phyloP scores from a whole-genome alignment of 768 basidiomycete genomes.

The Kwoniella sp. region DNA sequence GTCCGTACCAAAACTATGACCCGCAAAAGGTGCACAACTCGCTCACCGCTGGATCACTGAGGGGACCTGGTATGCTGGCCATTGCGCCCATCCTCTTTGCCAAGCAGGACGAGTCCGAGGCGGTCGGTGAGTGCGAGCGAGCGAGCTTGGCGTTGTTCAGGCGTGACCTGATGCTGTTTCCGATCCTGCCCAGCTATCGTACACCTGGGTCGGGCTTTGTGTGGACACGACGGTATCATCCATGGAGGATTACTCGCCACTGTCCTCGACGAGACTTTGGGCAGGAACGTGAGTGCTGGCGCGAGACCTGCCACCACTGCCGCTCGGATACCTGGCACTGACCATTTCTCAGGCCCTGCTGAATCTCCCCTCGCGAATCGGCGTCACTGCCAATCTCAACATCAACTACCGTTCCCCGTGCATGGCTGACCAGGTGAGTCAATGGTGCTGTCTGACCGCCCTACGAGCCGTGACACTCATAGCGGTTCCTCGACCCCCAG shows the following conservation, averaged over 20 bases:
- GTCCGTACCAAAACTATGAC: conserved; percentile 68
- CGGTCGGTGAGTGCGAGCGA: conserved; percentile 58
- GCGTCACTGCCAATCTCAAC: conserved; percentile 81
- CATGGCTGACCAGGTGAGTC: conserved; percentile 74
- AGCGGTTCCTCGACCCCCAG: too few species aligned
- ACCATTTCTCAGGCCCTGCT: conserved; percentile 64
- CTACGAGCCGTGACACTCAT: too few species aligned
- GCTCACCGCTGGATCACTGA: conserved; percentile 76
- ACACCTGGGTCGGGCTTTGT: conserved; percentile 79
- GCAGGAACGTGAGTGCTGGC: conserved; percentile 60
- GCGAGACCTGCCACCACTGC: neutral
- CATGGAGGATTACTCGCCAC: conserved; percentile 92
- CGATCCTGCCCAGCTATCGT: conserved; percentile 55
- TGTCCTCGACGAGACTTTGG: conserved; percentile 77
- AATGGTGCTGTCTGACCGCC: too few species aligned
- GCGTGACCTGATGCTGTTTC: too few species aligned
- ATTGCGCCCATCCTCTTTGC: conserved; percentile 71
- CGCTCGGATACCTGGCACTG: neutral
- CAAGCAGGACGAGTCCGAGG: conserved; percentile 70
- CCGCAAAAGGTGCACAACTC: conserved; percentile 73
- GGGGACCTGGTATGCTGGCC: conserved; percentile 81
- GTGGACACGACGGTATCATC: conserved; percentile 84
- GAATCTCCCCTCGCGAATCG: conserved; percentile 81
- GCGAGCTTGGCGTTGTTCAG: too few species aligned
- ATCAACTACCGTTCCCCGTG: conserved; percentile 83